A percentile compares a stretch with the other conserved stretches of the same genome.
phyloP scores from a whole-genome alignment of 1,284 basidiomycete genomes.

The Sanghuangporus weigelae region DNA sequence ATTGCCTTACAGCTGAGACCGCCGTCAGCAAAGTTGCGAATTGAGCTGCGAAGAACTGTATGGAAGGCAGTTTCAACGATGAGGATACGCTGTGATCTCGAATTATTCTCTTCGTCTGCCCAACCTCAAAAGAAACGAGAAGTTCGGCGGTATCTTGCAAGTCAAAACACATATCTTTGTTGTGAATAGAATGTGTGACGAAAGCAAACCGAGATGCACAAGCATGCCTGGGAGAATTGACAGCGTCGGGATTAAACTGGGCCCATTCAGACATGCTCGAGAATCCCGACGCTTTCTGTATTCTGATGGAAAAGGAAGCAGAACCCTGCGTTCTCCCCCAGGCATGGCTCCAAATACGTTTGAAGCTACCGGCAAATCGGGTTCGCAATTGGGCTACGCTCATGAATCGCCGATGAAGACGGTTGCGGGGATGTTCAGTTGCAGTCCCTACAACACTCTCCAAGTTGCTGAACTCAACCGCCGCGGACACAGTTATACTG shows the following conservation, averaged over 20 bases:
- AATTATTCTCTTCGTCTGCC: slow-evolving; percentile 12
- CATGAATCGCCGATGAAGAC: slow-evolving; percentile 27
- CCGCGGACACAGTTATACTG: slow-evolving; percentile 47
- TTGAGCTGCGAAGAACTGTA: background rate
- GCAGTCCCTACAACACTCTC: slow-evolving; percentile 31
- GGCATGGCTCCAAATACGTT: slow-evolving; percentile 60
- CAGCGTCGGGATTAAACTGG: background rate
- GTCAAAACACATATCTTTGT: slow-evolving; percentile 2
- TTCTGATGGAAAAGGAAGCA: slow-evolving; percentile 43
- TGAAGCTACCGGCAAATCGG: slow-evolving; percentile 52
- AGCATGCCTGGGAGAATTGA: background rate
- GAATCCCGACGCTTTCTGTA: slow-evolving; percentile 31
- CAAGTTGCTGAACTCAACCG: slow-evolving; percentile 48
- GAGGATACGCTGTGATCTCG: slow-evolving; percentile 7
- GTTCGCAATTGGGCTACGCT: slow-evolving; percentile 58
- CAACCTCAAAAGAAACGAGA: slow-evolving; percentile 4
- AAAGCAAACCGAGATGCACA: slow-evolving; percentile 6
- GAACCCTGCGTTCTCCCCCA: slow-evolving; percentile 57
- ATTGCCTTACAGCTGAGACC: background rate
- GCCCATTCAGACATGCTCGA: background rate
- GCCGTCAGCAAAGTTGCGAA: slow-evolving; percentile 2
- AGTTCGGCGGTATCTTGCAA: slow-evolving; percentile 9
- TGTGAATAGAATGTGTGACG: slow-evolving; percentile 7
- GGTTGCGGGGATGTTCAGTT: slow-evolving; percentile 18
- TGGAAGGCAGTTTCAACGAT: slow-evolving; percentile 12